phyloP scores from a whole-genome alignment of 2,329 filamentous ascomycete species.

The Colletotrichum sp. region DNA sequence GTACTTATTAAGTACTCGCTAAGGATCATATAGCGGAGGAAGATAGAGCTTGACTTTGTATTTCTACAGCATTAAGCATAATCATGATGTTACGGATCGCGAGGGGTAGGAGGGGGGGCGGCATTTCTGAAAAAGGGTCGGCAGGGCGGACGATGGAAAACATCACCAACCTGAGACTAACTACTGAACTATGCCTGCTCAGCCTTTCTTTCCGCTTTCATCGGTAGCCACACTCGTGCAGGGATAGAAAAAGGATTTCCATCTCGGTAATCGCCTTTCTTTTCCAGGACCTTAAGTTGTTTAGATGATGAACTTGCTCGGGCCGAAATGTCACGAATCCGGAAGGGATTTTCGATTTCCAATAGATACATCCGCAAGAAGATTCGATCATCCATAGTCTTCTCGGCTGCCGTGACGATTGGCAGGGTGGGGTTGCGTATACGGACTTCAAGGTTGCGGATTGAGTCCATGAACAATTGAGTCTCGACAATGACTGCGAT shows the following conservation, averaged over 20 bases:
- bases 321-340: too few relatives aligned
- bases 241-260: not conserved
- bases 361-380: not conserved
- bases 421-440: not conserved
- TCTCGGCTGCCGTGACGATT: not conserved
- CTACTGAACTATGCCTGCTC: not conserved
- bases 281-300: not conserved
- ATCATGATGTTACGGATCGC: too few relatives aligned
- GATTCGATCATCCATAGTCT: not conserved
- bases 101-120: too few relatives aligned
- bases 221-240: not conserved
- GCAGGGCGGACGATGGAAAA: not conserved
- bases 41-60: too few relatives aligned
- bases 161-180: not conserved
- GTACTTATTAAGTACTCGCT: too few relatives aligned
- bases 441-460: not conserved
- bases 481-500: too few relatives aligned
- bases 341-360: too few relatives aligned
- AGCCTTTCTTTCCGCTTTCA: not conserved
- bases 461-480: not conserved
- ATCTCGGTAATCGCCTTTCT: not conserved
- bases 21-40: too few relatives aligned
- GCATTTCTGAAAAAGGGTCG: not conserved
- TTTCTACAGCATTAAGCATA: too few relatives aligned
- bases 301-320: too few relatives aligned